Conservation (phyloP, 1,284 basidiomycete species). For the Austroboletus sp. region DNA sequence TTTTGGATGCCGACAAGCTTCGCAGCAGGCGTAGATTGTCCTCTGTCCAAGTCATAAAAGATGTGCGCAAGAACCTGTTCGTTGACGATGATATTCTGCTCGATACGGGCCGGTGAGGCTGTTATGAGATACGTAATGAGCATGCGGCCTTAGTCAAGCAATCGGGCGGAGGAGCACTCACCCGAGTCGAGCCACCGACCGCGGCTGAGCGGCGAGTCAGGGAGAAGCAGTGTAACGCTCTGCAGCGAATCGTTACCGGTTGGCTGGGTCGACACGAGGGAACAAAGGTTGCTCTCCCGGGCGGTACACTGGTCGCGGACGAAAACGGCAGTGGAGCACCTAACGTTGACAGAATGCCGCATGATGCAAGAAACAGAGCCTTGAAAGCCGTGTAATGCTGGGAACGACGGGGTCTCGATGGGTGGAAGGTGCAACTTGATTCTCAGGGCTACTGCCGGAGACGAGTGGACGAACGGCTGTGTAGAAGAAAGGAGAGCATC, state of each 20-base stretch:
- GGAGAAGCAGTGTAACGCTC: slow-evolving; percentile 47
- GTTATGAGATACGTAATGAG: slow-evolving; percentile 24
- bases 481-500: slow-evolving; percentile 28
- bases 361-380: slow-evolving; percentile 50
- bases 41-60: slow-evolving; percentile 60
- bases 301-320: slow-evolving; percentile 43
- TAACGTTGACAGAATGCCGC: slow-evolving; percentile 46
- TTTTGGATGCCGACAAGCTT: slow-evolving; percentile 52
- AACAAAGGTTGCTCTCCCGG: slow-evolving; percentile 47
- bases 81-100: slow-evolving; percentile 63
- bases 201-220: slow-evolving; percentile 53
- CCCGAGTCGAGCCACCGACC: slow-evolving; percentile 55
- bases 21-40: slow-evolving; percentile 48
- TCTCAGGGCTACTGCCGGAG: slow-evolving; percentile 36
- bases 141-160: slow-evolving; percentile 18
- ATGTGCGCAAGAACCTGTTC: slow-evolving; percentile 54
- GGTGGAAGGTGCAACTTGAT: slow-evolving; percentile 47
- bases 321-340: slow-evolving; percentile 57
- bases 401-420: slow-evolving; percentile 43
- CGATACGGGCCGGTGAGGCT: slow-evolving; percentile 50
- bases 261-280: slow-evolving; percentile 30
- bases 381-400: slow-evolving; percentile 55
- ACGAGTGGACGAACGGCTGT: slow-evolving; percentile 21
- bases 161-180: slow-evolving; percentile 37
- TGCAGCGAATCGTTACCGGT: slow-evolving; percentile 36